Percentiles rank a stretch among this genome's conserved stretches.
Evolutionary conservation across 495 filamentous ascomycete genomes (phyloP).

Genomic region (Penicillium antarcticum): DNA sequence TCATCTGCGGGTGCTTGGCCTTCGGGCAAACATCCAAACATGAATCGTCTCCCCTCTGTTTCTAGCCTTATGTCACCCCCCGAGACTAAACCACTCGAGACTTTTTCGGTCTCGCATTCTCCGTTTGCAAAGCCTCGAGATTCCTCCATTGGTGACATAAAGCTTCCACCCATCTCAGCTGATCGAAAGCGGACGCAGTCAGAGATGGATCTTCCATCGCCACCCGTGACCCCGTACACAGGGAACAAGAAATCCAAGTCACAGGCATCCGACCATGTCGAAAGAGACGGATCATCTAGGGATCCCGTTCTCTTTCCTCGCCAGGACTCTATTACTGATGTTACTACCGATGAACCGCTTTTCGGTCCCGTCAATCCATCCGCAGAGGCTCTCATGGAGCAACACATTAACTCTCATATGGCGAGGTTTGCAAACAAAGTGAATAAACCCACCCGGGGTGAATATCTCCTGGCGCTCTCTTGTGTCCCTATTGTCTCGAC

Average conservation of each 20-base stretch:
- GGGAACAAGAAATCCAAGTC: slow-evolving; percentile 52
- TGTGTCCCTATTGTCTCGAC: slow-evolving; percentile 64
- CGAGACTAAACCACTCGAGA: slow-evolving; percentile 60
- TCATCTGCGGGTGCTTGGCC: slow-evolving; percentile 21
- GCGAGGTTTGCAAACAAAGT: slow-evolving; percentile 50
- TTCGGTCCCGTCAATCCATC: slow-evolving; percentile 50
- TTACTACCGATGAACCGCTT: slow-evolving; percentile 51
- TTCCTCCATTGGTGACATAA: slow-evolving; percentile 40
- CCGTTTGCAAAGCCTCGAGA: slow-evolving; percentile 30
- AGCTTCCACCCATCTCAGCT: slow-evolving; percentile 47
- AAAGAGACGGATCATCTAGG: slow-evolving; percentile 36
- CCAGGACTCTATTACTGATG: slow-evolving; percentile 38
- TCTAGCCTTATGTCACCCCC: slow-evolving; percentile 75
- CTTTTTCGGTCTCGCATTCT: slow-evolving; percentile 45
- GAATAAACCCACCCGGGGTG: slow-evolving; percentile 63
- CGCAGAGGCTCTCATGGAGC: slow-evolving; percentile 55
- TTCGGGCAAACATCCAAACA: slow-evolving; percentile 30
- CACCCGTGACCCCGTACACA: slow-evolving; percentile 66
- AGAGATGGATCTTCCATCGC: slow-evolving; percentile 59
- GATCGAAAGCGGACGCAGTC: slow-evolving; percentile 47
- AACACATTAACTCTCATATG: slow-evolving; percentile 65
- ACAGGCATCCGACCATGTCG: slow-evolving; percentile 37
- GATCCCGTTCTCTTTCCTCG: slow-evolving; percentile 63
- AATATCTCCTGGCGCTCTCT: slow-evolving; percentile 65
- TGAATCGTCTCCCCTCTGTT: slow-evolving; percentile 50